These are phyloP conservation scores for Ceratobasidium sp. DNA, from an alignment of 1,284 basidiomycete species.

Conservation along the genomic window DNA sequence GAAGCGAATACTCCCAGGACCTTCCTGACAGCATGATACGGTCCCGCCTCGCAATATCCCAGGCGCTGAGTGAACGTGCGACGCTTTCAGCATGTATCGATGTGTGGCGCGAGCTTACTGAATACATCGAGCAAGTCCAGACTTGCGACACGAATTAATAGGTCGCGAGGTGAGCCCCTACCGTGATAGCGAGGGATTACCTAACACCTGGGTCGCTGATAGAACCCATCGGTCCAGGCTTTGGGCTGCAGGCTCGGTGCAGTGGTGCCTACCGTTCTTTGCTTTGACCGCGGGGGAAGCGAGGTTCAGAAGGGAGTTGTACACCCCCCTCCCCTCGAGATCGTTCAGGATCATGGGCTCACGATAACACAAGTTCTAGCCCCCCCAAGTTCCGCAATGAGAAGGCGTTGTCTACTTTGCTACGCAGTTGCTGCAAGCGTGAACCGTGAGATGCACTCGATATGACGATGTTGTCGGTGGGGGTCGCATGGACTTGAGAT, in stretches of 20 bases:
- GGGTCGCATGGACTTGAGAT: neutral
- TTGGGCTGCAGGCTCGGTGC: neutral
- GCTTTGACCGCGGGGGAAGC: constrained; percentile 6
- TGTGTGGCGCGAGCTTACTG: constrained; percentile 21
- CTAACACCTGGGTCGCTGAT: constrained; percentile 8
- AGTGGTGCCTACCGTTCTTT: neutral
- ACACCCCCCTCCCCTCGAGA: neutral
- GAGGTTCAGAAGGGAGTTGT: neutral
- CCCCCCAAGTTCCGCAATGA: constrained; percentile 12
- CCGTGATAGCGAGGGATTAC: constrained; percentile 16
- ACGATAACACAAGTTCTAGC: constrained; percentile 19
- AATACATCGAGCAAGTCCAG: constrained; percentile 4
- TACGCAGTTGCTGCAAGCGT: constrained; percentile 5
- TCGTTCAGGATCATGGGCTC: constrained; percentile 31
- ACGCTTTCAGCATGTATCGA: constrained; percentile 27
- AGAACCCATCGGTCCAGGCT: constrained; percentile 34
- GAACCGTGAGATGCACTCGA: neutral
- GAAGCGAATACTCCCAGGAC: constrained; percentile 17
- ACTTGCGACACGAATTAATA: neutral
- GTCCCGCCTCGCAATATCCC: constrained; percentile 47
- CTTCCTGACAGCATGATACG: constrained; percentile 23
- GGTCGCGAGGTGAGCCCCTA: constrained; percentile 36
- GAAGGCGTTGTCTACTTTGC: neutral
- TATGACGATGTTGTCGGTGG: neutral
- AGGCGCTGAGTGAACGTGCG: constrained; percentile 48